These are phyloP conservation scores for Trichophyton mentagrophytes DNA, from an alignment of 2,329 filamentous ascomycete species.

Conservation along the genomic window DNA sequence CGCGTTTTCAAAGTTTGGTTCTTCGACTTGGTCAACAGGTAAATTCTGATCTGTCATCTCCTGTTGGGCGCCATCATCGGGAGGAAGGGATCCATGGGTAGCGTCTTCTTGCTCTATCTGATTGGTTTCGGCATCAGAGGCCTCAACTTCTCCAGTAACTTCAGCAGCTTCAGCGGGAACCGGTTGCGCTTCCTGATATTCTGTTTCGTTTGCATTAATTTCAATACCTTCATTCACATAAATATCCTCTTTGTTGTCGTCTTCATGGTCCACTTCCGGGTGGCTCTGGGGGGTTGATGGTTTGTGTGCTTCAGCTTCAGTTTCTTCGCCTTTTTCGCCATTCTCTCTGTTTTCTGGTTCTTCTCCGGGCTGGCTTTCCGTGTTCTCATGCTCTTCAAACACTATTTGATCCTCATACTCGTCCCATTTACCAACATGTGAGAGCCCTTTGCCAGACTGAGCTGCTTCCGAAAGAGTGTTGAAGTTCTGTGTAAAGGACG, in stretches of 20 bases:
- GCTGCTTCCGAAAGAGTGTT: slow-evolving; percentile 41
- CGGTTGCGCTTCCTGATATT: background rate
- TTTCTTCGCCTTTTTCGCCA: background rate
- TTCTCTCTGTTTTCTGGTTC: background rate
- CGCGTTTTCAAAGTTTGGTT: background rate
- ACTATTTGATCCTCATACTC: slow-evolving; percentile 12
- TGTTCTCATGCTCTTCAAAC: background rate
- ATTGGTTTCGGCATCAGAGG: background rate
- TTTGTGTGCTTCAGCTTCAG: background rate
- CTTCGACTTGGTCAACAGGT: background rate
- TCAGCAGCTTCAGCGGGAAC: background rate
- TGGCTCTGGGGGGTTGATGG: slow-evolving; percentile 11
- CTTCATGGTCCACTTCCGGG: slow-evolving; percentile 20
- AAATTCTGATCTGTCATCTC: background rate
- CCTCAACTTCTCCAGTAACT: background rate
- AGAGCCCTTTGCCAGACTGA: slow-evolving; percentile 45
- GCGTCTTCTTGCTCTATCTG: background rate
- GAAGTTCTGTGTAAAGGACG: slow-evolving; percentile 42
- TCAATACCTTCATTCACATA: background rate
- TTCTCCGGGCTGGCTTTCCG: slow-evolving; percentile 6
- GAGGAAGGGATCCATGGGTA: background rate
- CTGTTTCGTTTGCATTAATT: background rate
- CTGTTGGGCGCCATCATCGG: slow-evolving; percentile 9
- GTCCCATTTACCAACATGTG: slow-evolving; percentile 23
- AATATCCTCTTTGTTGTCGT: slow-evolving; percentile 8